A percentile compares a stretch with the other conserved stretches of the same genome.
Conservation (phyloP, 2,329 filamentous ascomycete genomes). For the Fusarium sp. region DNA sequence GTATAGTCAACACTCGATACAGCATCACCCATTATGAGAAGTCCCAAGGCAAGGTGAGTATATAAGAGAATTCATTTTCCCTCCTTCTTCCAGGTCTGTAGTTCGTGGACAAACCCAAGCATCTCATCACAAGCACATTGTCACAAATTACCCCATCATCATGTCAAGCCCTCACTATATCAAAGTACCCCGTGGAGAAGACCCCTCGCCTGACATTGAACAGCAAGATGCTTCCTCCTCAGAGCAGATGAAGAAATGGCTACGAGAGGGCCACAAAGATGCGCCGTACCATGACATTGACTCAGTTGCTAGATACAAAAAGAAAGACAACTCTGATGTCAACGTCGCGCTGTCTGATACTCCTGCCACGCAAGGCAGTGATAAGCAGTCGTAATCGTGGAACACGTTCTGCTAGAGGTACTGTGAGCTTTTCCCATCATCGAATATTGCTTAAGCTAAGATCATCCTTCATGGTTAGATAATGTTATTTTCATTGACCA, state of each 20-base stretch:
- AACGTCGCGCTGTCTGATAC: neutral
- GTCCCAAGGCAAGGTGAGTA: neutral
- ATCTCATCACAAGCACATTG: neutral
- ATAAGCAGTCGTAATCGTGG: neutral
- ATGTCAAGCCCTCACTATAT: neutral
- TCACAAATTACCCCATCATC: neutral
- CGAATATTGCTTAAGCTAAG: no score
- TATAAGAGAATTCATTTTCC: neutral
- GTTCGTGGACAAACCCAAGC: neutral
- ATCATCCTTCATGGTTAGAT: no score
- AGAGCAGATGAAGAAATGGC: neutral
- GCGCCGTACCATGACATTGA: slow-evolving; percentile 7
- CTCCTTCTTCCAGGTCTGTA: neutral
- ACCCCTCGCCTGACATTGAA: neutral
- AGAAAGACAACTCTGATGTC: neutral
- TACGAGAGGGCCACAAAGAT: neutral
- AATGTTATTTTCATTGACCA: no score
- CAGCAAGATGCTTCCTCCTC: neutral
- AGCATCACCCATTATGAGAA: no score
- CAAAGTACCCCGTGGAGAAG: neutral
- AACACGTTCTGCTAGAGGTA: no score
- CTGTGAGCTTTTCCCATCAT: no score
- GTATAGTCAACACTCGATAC: no score
- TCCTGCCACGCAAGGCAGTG: slow-evolving; percentile 1
- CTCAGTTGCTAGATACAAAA: neutral